Evolutionary conservation across 164 flowering plant genomes (phyloP).

Genomic region (Dillenia turbinata): DNA sequence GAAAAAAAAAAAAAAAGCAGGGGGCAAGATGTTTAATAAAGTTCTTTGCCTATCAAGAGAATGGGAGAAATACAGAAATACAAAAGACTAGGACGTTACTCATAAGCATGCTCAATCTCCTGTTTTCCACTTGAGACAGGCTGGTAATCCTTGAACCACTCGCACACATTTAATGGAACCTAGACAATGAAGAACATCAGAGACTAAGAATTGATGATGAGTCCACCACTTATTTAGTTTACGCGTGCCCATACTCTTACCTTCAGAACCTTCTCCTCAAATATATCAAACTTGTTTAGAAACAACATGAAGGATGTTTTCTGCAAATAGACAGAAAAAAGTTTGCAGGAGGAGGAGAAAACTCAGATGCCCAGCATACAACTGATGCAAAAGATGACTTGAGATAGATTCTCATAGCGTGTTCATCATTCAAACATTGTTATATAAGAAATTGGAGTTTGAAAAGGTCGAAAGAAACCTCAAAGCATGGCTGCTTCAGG

Average conservation of each 20-base stretch:
- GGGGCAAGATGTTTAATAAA: not conserved
- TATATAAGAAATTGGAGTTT: no score
- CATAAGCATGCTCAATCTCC: constrained; percentile 95
- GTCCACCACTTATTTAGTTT: not conserved
- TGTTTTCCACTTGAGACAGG: constrained; percentile 87
- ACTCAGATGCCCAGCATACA: not conserved
- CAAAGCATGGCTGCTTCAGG: constrained; percentile 92
- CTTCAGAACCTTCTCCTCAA: constrained; percentile 85
- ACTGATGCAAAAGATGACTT: constrained; percentile 6
- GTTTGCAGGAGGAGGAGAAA: not conserved
- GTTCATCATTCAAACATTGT: no score
- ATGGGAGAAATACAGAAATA: no score
- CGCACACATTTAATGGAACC: constrained; percentile 92
- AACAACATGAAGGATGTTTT: constrained; percentile 98
- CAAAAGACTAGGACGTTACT: constrained; percentile 39
- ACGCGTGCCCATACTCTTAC: constrained; percentile 36
- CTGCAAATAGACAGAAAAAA: constrained; percentile 41
- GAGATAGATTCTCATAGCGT: no score
- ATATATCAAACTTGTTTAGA: constrained; percentile 93
- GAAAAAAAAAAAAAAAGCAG: not conserved
- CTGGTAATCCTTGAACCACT: constrained; percentile 98
- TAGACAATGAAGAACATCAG: constrained; percentile 19
- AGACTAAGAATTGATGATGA: not conserved
- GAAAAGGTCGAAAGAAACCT: constrained; percentile 37
- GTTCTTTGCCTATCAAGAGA: no score